Conservation (phyloP, 331 rosid genomes). For the Malus hybrid region DNA sequence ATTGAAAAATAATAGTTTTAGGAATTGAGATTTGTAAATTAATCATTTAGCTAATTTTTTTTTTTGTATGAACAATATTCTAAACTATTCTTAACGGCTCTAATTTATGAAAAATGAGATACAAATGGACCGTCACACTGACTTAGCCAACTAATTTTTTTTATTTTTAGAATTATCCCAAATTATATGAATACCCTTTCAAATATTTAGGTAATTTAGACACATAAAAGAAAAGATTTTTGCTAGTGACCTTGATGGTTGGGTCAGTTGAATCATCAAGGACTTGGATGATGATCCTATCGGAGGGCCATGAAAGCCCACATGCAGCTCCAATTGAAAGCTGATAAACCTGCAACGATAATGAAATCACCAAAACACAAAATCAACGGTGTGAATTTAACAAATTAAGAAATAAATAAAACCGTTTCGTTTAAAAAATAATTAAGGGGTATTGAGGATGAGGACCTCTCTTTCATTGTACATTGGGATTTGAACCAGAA, state of each 20-base stretch:
- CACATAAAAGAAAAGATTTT: neutral
- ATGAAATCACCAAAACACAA: neutral
- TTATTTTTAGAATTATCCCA: too few relatives aligned
- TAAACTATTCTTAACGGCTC: too few relatives aligned
- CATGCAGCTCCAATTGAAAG: conserved; percentile 90
- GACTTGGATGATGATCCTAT: conserved; percentile 82
- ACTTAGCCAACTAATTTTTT: too few relatives aligned
- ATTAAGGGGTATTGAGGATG: neutral
- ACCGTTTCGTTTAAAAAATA: neutral
- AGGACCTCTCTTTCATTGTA: conserved; percentile 84
- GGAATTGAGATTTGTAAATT: too few relatives aligned
- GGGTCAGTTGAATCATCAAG: conserved; percentile 94
- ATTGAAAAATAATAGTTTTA: too few relatives aligned
- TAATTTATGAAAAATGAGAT: too few relatives aligned
- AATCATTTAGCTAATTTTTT: too few relatives aligned
- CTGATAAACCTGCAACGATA: conserved; percentile 67
- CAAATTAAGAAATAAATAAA: too few relatives aligned
- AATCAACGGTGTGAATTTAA: neutral
- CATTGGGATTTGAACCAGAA: conserved; percentile 92
- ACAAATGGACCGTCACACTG: too few relatives aligned
- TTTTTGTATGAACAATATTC: too few relatives aligned
- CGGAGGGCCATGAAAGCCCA: conserved; percentile 96
- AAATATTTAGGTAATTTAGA: neutral
- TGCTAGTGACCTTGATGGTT: conserved; percentile 55
- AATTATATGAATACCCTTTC: too few relatives aligned